Evolutionary conservation across 2,329 filamentous ascomycete genomes (phyloP), one percentile per base, ranked within the genome.

Genomic region (Pyricularia sp.): DNA sequence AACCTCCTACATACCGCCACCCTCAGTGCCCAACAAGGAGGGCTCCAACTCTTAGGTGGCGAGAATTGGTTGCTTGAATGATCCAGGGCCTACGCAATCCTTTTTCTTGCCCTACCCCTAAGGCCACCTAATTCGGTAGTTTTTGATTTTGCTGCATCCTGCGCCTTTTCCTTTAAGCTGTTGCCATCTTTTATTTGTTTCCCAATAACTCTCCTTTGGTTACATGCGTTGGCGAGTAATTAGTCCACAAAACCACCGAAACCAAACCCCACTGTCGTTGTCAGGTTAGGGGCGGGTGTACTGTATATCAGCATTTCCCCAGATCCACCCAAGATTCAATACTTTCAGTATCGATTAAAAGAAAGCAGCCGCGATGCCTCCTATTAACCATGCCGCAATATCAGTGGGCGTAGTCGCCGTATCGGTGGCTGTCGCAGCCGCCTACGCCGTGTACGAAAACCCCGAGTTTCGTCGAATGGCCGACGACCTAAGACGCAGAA

Each of bases 381-480:
- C 81, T 76, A 76, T 83, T 85, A 87, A 87, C 79, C 83, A 85
- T 72, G 78, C 83, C 72, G 80, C 82, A 63, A 73, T 86, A 70
- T 85, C 86, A 83, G 86, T 82, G 72, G 86, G 85, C 80, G 80
- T 86, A 65, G 82, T 87, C 72, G 86, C 84, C 78, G 80, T 86
- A 42, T 83, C 85, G 33, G 81, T 88, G 70, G 85, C 84, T 69
- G 82, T 87, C 69, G 85, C 85, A 30, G 83, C 85, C 42, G 85
- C 85, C 70, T 83, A 88, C 70, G 85, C 85, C 71, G 81, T 90
- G 70, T 89, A 89, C 79, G 87, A 90, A 75, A 87, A 83, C 26
- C 87, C 87, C 69, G 87, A 90, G 77, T 77, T 89, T 31, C 85
- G 86, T 71, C 85, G 86, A 72, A 85, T 86, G 74, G 84, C 86